These are phyloP conservation scores for Dalbergia cochinchinensis DNA, from an alignment of 306 rosid genomes.

Conservation along the genomic window DNA sequence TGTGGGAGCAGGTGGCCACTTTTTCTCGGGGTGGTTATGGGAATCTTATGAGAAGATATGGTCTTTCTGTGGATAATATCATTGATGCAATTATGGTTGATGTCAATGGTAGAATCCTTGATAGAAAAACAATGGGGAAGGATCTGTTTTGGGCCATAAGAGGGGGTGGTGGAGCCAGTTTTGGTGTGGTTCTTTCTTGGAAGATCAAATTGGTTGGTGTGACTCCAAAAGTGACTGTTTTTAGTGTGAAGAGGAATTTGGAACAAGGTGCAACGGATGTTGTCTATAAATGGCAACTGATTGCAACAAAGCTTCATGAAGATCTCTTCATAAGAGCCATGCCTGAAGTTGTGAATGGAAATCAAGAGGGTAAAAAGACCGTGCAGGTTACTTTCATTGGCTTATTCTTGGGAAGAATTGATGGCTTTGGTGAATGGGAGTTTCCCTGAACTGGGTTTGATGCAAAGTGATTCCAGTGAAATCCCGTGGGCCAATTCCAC, in stretches of 20 bases:
- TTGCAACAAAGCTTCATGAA: constrained; percentile 33
- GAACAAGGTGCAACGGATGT: constrained; percentile 37
- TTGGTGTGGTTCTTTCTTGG: constrained; percentile 59
- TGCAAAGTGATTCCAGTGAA: constrained; percentile 42
- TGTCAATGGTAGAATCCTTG: constrained; percentile 47
- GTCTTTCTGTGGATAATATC: constrained; percentile 50
- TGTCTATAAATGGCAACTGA: constrained; percentile 52
- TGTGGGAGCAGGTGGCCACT: constrained; percentile 46
- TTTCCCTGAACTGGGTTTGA: constrained; percentile 46
- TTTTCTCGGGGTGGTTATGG: constrained; percentile 54
- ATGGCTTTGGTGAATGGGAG: constrained; percentile 25
- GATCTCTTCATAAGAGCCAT: constrained; percentile 48
- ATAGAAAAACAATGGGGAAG: constrained; percentile 53
- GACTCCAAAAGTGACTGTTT: constrained; percentile 48
- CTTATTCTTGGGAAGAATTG: constrained; percentile 36
- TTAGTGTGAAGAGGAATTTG: constrained; percentile 22
- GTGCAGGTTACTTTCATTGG: constrained; percentile 43
- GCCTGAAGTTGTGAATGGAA: constrained; percentile 18
- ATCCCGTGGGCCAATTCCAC: constrained; percentile 51
- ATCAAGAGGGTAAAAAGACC: constrained; percentile 25
- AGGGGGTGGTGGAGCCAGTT: constrained; percentile 57
- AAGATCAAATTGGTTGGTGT: constrained; percentile 46
- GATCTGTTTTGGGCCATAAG: constrained; percentile 61
- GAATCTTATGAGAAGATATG: constrained; percentile 50
- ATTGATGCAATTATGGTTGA: constrained; percentile 50